These are phyloP conservation scores for Cystoderma amianthinum DNA, from an alignment of 768 basidiomycete species.

Conservation along the genomic window DNA sequence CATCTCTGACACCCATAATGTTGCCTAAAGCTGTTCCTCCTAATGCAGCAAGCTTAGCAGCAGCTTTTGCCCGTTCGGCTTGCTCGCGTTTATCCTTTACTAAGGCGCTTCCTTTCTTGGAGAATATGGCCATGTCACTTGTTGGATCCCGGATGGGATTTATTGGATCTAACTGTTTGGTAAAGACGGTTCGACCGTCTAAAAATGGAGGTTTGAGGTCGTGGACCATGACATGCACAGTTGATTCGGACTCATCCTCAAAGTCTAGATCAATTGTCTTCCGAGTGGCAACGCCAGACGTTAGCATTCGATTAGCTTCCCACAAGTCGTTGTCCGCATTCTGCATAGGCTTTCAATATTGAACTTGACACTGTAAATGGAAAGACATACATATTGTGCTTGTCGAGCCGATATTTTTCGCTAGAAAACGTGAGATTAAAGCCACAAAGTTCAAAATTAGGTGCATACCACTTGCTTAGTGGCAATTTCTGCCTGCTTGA, in stretches of 20 bases:
- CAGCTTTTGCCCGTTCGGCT: conserved; percentile 92
- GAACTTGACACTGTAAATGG: background rate
- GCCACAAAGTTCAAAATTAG: conserved; percentile 7
- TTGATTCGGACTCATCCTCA: conserved; percentile 93
- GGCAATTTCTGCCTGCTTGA: conserved; percentile 70
- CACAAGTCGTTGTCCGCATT: conserved; percentile 98
- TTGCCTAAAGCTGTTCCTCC: conserved; percentile 95
- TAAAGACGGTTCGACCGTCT: conserved; percentile 93
- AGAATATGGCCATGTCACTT: conserved; percentile 92
- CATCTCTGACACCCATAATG: conserved; percentile 95
- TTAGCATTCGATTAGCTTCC: conserved; percentile 97
- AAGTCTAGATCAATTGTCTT: conserved; percentile 88
- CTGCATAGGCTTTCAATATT: conserved; percentile 28
- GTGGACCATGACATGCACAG: conserved; percentile 96
- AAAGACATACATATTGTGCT: conserved; percentile 83
- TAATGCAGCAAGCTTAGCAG: conserved; percentile 88
- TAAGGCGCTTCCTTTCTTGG: conserved; percentile 92
- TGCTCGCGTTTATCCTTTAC: conserved; percentile 96
- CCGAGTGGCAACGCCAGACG: conserved; percentile 89
- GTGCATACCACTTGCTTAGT: conserved; percentile 63
- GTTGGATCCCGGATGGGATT: conserved; percentile 93
- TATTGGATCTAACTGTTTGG: conserved; percentile 94
- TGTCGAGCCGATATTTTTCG: conserved; percentile 91
- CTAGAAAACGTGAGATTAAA: conserved; percentile 28
- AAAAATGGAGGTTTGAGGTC: conserved; percentile 97